Evolutionary conservation across 805 yeast species (phyloP), one percentile per base, ranked within the genome.

Genomic region (Ogataea chonburiensis): DNA sequence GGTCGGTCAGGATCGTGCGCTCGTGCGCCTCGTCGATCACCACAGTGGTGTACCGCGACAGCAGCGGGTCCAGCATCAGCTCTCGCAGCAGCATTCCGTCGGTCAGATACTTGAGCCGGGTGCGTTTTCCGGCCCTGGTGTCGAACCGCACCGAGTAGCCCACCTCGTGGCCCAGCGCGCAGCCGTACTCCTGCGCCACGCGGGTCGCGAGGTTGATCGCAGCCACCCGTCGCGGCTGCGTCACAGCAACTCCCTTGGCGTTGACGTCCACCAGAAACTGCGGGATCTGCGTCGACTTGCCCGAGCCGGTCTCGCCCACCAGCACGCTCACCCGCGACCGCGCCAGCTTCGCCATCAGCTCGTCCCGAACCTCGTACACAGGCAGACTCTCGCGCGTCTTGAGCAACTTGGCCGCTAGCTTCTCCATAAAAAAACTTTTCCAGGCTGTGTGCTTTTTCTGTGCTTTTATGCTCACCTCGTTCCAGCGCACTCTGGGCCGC

Each of bases 51-150:
- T 91, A 93, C 43, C 75, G 75, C 3, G 70, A 60, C 23, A 93
- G 63, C 8, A 62, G 55, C 2, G 75, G 73, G 52, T 86, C 86
- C 42, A 85, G 61, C 93, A 91, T 84, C 45, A 89, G 61, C 58
- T 93, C 98, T 56, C 98, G 75, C 38, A 93, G 63, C 14, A 93
- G 71, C 98, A 93, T 91, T 79, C 98, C 98, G 66, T 93, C 98
- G 0, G 98, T 93, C 29, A 91, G 66, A 55, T 87, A 93, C 55
- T 87, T 86, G 48, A 93, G 63, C 49, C 75, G 75, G 0, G 98
- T 91, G 32, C 59, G 63, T 9, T 55, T 56, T 5, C 70, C 58
- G 18, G 73, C 57, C 5, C 83, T 71, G 56, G 88, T 86, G 50
- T 89, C 87, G 58, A 91, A 93, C 56, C 98, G 74, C 27, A 91